Base-by-base conservation (phyloP, 257 asterid species). In the Solanum pinnatisectum region DNA sequence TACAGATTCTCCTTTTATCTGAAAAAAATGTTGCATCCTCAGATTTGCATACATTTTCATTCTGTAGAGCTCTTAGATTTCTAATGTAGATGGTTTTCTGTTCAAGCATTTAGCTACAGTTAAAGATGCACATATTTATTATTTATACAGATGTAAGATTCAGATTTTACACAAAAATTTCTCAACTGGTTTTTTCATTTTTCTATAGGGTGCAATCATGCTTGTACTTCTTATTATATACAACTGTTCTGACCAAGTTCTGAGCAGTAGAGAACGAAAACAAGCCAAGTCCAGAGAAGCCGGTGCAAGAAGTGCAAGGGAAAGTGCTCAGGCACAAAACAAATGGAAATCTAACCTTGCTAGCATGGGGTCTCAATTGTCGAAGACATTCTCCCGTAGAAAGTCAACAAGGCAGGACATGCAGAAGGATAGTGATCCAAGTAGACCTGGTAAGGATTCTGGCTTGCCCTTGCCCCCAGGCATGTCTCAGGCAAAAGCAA, bases 291-390 rank as follows among this genome's bases (percentile, higher is more conserved):
- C 94, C 86, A 91, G 99, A 89, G 99, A 97, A 92, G 98, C 98
- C 84, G 99, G 99, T 49, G 98, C 94, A 88, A 92, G 94, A 92
- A 97, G 94, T 27, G 98, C 92, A 35, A 93, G 87, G 91, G 96
- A 94, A 92, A 96, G 92, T 87, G 92, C 92, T 37, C 95, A 91
- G 91, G 99, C 99, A 25, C 98, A 97, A 81, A 95, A 94, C 18
- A 90, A 93, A 91, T 97, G 99, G 99, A 93, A 91, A 93, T 84
- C 96, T 65, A 98, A 94, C 25, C 96, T 98, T 52, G 98, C 95
- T 84, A 94, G 92, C 88, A 96, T 93, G 91, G 98, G 92, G 86
- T 83, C 95, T 89, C 98, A 94, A 87, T 88, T 96, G 79, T 96
- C 99, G n/a, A 93, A 93, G 79, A 95, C 86, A 88, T 94, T 96